phyloP scores from a whole-genome alignment of 768 basidiomycete species.

The Psilocybe cyanescens region DNA sequence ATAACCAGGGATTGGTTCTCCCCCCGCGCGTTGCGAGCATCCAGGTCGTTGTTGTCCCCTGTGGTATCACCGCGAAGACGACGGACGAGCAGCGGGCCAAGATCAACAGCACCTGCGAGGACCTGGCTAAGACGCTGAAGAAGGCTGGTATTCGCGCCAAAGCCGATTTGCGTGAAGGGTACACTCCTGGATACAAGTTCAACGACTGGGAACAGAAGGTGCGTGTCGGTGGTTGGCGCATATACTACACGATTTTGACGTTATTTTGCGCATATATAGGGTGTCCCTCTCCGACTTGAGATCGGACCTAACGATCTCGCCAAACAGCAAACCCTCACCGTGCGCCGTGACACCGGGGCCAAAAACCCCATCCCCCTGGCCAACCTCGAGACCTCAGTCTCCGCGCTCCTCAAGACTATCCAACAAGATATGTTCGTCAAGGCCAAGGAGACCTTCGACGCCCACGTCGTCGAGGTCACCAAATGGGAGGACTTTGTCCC shows the following conservation, averaged over 20 bases:
- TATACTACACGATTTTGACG: background rate
- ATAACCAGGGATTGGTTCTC: constrained; percentile 95
- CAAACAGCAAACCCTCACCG: constrained; percentile 79
- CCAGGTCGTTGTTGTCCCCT: constrained; percentile 92
- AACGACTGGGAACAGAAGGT: constrained; percentile 99
- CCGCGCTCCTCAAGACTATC: constrained; percentile 78
- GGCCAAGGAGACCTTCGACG: constrained; percentile 76
- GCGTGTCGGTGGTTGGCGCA: constrained; percentile 12
- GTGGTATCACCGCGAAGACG: constrained; percentile 89
- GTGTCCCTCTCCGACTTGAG: constrained; percentile 96
- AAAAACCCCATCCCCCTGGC: constrained; percentile 49
- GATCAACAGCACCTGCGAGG: constrained; percentile 80
- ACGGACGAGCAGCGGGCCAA: constrained; percentile 64
- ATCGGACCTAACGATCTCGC: constrained; percentile 92
- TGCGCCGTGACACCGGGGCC: constrained; percentile 70
- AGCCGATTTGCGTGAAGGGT: constrained; percentile 92
- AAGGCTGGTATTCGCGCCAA: constrained; percentile 80
- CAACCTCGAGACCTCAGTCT: constrained; percentile 51
- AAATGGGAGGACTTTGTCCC: constrained; percentile 95
- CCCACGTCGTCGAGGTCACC: constrained; percentile 71
- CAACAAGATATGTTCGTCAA: constrained; percentile 86
- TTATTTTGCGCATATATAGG: constrained; percentile 47
- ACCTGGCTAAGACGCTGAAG: constrained; percentile 74
- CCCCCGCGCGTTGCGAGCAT: constrained; percentile 96
- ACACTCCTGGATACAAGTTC: constrained; percentile 99